Conservation (phyloP, 2,329 filamentous ascomycete genomes). For the Stemphylium vesicarium region DNA sequence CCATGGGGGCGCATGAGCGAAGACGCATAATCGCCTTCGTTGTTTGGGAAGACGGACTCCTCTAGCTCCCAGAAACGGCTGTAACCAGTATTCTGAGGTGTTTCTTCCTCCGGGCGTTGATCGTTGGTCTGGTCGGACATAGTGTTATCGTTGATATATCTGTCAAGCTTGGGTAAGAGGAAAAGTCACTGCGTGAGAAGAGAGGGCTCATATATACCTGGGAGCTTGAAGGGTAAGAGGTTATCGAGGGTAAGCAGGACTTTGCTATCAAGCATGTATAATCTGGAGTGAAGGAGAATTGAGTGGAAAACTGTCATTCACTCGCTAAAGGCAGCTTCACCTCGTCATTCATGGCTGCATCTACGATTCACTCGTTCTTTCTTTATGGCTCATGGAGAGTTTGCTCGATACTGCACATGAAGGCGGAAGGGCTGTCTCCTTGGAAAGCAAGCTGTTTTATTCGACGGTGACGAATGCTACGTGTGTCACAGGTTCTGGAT, state of each 20-base stretch:
- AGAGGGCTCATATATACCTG: background rate
- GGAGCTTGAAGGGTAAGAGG: too few species aligned
- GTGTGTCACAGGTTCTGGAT: too few species aligned
- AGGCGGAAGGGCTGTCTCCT: background rate
- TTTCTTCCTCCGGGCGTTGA: background rate
- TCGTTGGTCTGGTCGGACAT: background rate
- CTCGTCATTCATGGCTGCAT: background rate
- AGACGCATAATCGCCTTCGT: constrained; percentile 5
- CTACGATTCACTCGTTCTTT: background rate
- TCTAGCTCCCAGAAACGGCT: background rate
- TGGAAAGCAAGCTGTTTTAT: background rate
- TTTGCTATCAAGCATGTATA: background rate
- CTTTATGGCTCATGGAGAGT: background rate
- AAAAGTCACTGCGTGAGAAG: background rate
- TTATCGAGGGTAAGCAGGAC: background rate
- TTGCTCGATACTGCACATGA: background rate
- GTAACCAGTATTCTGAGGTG: background rate
- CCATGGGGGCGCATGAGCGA: constrained; percentile 3
- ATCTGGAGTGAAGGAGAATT: background rate
- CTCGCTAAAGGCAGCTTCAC: background rate
- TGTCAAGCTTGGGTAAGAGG: background rate
- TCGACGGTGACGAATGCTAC: background rate
- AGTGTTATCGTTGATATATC: background rate
- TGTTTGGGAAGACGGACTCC: constrained; percentile 5
- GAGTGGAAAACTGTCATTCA: background rate